Base-by-base conservation (phyloP, 345 rosid species). In the Melastoma malabathricum region DNA sequence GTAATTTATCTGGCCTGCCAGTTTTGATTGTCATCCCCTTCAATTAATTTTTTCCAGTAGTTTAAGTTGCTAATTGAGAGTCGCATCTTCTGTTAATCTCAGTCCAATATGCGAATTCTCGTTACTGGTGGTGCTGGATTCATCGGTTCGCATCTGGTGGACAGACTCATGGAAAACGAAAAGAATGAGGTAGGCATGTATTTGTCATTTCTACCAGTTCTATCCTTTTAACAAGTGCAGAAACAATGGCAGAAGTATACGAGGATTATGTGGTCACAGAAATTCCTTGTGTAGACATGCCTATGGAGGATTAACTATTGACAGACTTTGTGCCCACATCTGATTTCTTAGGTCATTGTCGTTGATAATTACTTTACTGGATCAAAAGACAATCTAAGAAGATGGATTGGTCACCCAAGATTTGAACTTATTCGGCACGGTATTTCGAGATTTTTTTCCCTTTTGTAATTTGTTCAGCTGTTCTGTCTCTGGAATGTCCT, bases 371-470 rank as follows among this genome's bases (percentile, higher is more conserved):
- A 76, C 69, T 90, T 86, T 62, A 86, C 96, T 1, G 98, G 98
- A 56, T 80, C 92, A 3, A 90, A 84, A 69, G 93, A 86, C 62
- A 90, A 90, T 45, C 83, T 86, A 25, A 80, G 57, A 44, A 90
- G 75, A 59, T 86, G 96, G 96, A 83, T 86, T 17, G 94, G 89
- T 57, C 96, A 84, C 65, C 98, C 96, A 5, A 84, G 96, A 68
- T 90, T 90, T 61, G 98, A 90, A 80, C 89, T 90, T 34, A 84
- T 86, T 51, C 96, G 95, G 60, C 98, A 90, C 10, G 98, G 98
- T 90, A 72, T 54, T 71, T 27, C 64, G 51, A 46, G 20, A 50
- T 38, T 31, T 16, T n/a, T 46, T 18, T 43, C 16, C 20, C 19
- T 34, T 15, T 41, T 50, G 49, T 20, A 17, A 5, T 41, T n/a